Base-by-base conservation (phyloP, 352 stramenopile genomes). In the Globisporangium abappressorium region DNA sequence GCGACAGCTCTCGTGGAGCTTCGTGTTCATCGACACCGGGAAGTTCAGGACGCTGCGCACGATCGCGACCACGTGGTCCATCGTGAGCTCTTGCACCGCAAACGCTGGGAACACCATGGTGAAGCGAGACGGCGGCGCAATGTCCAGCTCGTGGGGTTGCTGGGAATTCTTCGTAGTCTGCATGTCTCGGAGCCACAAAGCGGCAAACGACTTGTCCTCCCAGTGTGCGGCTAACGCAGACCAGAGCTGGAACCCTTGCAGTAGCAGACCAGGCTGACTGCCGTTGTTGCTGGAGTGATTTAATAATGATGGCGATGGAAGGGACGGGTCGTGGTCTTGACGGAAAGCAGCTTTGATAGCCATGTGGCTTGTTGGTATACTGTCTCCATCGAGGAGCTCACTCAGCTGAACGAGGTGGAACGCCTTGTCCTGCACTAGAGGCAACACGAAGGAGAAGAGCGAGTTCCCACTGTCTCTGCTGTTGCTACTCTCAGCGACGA, bases 161-260 rank as follows among this genome's bases (percentile, higher is more conserved):
- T 65, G 41, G 14, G 41, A 11, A n/a, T 20, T 22, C 41, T n/a
- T 49, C 18, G 41, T 49, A 11, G 1, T 66, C 2, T 38, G 15
- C 12, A 60, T 18, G 15, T 66, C 66, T 41, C 41, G 38, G 20
- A 69, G 58, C 76, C 74, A 81, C 34, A 80, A 63, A 9, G 26
- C n/a, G 28, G 70, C 70, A 47, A 85, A 85, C 22, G 66, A 56
- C 26, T 65, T 62, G 18, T 77, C 72, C 9, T 66, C 69, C 26
- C 67, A 69, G 33, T 87, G 73, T 18, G 71, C 58, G 34, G 70
- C 62, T 14, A 87, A 38, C 36, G 74, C 69, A 53, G 75, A 66
- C 79, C 77, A 87, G 66, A 76, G 77, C 46, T 77, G 77, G 4
- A 74, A 74, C 14, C 74, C 76, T 64, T 64, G 61, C 55, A 77